Evolutionary conservation across 257 asterid species (phyloP).

Genomic region (Solanum arcanum): DNA sequence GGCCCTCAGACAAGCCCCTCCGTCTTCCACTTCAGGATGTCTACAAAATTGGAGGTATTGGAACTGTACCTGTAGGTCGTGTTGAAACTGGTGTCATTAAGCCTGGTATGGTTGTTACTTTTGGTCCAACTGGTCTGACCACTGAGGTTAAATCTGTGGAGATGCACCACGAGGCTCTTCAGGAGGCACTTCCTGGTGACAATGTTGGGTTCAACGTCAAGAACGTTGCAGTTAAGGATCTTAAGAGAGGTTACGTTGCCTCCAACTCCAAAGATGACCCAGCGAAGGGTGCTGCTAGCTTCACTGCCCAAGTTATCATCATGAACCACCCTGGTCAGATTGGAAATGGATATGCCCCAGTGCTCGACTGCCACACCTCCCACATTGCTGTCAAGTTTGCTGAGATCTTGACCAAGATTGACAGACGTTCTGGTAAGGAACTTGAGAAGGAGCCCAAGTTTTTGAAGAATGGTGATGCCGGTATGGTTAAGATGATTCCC

Average conservation of each 20-base stretch:
- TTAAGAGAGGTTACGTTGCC: constrained; percentile 49
- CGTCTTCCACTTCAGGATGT: constrained; percentile 49
- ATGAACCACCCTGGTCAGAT: constrained; percentile 75
- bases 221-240: constrained; percentile 59
- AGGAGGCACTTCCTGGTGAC: constrained; percentile 34
- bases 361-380: constrained; percentile 55
- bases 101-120: constrained; percentile 25
- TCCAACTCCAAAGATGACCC: constrained; percentile 63
- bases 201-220: constrained; percentile 52
- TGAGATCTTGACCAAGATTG: constrained; percentile 44
- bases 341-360: constrained; percentile 61
- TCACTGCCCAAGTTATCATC: constrained; percentile 53
- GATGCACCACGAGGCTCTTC: constrained; percentile 40
- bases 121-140: constrained; percentile 19
- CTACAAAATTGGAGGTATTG: constrained; percentile 41
- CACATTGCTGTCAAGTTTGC: constrained; percentile 60
- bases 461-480: constrained; percentile 57
- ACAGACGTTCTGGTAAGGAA: constrained; percentile 50
- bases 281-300: constrained; percentile 44
- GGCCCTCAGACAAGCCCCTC: constrained; percentile 42
- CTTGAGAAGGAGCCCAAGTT: constrained; percentile 65
- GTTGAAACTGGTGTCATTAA: constrained; percentile 15
- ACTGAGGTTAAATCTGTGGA: constrained; percentile 31
- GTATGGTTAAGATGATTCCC: constrained; percentile 40
- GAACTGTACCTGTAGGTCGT: constrained; percentile 47